Evolutionary conservation across 164 flowering plant species (phyloP).

Genomic region (Taxillus chinensis): DNA sequence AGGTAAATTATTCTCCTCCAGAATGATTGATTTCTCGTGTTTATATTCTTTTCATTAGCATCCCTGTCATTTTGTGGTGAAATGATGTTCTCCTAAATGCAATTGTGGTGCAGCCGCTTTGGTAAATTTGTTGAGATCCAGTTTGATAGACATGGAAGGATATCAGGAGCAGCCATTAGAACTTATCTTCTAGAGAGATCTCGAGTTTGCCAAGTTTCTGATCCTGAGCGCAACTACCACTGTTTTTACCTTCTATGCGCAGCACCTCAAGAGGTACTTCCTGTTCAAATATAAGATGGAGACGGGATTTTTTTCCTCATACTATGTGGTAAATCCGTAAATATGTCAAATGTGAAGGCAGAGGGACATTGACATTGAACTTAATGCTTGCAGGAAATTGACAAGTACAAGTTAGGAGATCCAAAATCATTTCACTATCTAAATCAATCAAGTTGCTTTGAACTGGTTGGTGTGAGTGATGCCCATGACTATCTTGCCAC

Average conservation of each 20-base stretch:
- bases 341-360: not conserved
- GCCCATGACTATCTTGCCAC: slow-evolving; percentile 61
- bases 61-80: not conserved
- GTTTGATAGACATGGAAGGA: slow-evolving; percentile 59
- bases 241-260: slow-evolving; percentile 60
- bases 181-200: slow-evolving; percentile 58
- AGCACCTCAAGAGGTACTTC: slow-evolving; percentile 53
- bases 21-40: too few relatives aligned
- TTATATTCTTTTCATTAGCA: too few relatives aligned
- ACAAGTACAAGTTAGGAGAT: slow-evolving; percentile 42
- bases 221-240: slow-evolving; percentile 61
- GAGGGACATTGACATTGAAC: not conserved
- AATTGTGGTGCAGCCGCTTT: slow-evolving; percentile 37
- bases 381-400: slow-evolving; percentile 33
- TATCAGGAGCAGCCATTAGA: slow-evolving; percentile 60
- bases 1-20: slow-evolving; percentile 24
- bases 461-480: slow-evolving; percentile 47
- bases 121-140: slow-evolving; percentile 68
- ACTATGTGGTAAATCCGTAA: not conserved
- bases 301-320: slow-evolving; percentile 2
- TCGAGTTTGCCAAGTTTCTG: slow-evolving; percentile 53
- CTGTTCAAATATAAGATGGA: not conserved
- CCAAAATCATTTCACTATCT: slow-evolving; percentile 55
- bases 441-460: slow-evolving; percentile 47
- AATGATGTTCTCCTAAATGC: slow-evolving; percentile 3